Percentiles rank a stretch among this genome's conserved stretches.
Conservation (phyloP, 2,329 filamentous ascomycete species). For the Chrysosporium queenslandicum region DNA sequence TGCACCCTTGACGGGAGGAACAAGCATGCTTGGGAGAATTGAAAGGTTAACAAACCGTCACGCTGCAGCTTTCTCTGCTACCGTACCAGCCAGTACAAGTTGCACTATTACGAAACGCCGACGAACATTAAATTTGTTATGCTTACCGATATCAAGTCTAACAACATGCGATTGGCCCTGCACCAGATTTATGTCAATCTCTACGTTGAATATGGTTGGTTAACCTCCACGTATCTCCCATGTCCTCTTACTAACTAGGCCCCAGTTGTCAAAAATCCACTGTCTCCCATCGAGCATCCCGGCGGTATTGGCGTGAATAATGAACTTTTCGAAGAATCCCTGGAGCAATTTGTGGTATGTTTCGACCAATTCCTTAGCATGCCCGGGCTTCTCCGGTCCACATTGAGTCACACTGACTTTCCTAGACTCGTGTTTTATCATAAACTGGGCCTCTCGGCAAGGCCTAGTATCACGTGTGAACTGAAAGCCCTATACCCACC, state of each 20-base stretch:
- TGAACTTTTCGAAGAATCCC: conserved; percentile 53
- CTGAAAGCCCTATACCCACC: not conserved
- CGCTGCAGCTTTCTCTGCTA: conserved; percentile 71
- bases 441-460: conserved; percentile 3
- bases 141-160: conserved; percentile 79
- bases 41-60: conserved; percentile 16
- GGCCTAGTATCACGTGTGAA: not conserved
- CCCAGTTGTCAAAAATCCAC: conserved; percentile 54
- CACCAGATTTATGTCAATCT: conserved; percentile 98
- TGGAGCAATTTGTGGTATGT: conserved; percentile 42
- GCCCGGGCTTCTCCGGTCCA: not conserved
- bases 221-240: not conserved
- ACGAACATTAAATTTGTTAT: conserved; percentile 94
- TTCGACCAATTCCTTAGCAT: not conserved
- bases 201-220: conserved; percentile 82
- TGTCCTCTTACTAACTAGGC: not conserved
- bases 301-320: conserved; percentile 54
- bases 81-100: conserved; percentile 88
- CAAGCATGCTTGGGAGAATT: not conserved
- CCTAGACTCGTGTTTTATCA: conserved; percentile 15
- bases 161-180: conserved; percentile 85
- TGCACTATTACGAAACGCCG: conserved; percentile 98
- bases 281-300: conserved; percentile 52
- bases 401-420: not conserved
- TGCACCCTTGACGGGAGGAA: not conserved